Evolutionary conservation across 2,329 filamentous ascomycete genomes (phyloP), one percentile per base, ranked within the genome.

Genomic region (Pseudocercospora vitis): DNA sequence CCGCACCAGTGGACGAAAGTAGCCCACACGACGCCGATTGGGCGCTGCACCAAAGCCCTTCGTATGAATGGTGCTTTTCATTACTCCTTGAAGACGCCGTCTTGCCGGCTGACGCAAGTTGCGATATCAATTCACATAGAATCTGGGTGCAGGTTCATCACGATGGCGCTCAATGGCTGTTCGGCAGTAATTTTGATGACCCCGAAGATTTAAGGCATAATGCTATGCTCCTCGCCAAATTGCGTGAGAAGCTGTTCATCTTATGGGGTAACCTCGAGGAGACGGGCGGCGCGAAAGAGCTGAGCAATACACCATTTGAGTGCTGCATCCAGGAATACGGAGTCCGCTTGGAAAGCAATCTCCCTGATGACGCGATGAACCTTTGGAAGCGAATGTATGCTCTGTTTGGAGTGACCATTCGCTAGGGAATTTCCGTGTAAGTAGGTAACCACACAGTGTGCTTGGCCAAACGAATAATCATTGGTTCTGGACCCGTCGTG

Each of bases 221-320:
- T 39, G 62, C 70, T 2, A 48, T 69, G 0, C 65, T 72, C 1
- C 73, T 94, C 1, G 67, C 63, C 2, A 58, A 69, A 5, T 72
- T 96, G 3, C 80, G 82, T 47, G 82, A 95, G 61, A 85, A 81
- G 62, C 76, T 96, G 51, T 92, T 86, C 67, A 74, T 83, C 29
- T 76, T 96, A 1, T 97, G 92, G 91, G 92, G 92, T 1, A 82
- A 96, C 56, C 76, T 96, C 1, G 85, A 91, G 66, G 89, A 95
- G 67, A 59, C 51, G 14, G 48, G 50, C 21, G 56, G 31, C 4
- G 49, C 53, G 3, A 50, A 58, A 7, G 48, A 8, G 16, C 7
- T 60, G 26, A 65, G 58, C 28, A 77, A 76, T 52, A 64, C 63
- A 29, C 67, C 76, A 0, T 79, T 80, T 52, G 74, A 77, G 29